Conservation (phyloP, 2,329 filamentous ascomycete species). For the Scedosporium aurantiacum region DNA sequence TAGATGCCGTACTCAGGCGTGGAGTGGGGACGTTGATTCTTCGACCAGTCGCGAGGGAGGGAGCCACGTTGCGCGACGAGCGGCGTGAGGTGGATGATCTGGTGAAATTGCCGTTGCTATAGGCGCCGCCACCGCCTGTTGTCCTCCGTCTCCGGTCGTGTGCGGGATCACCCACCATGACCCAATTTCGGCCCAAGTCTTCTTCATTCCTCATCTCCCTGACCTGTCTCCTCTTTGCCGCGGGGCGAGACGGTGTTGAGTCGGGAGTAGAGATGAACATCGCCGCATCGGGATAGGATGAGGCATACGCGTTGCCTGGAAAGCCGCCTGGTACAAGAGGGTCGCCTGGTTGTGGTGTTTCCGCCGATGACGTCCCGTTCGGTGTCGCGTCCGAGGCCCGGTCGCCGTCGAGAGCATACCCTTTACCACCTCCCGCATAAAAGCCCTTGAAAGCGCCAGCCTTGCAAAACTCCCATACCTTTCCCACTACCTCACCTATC, state of each 20-base stretch:
- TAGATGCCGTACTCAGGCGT: constrained; percentile 18
- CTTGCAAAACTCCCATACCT: constrained; percentile 77
- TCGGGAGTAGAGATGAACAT: constrained; percentile 15
- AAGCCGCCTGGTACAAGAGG: constrained; percentile 19
- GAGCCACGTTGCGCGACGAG: constrained; percentile 13
- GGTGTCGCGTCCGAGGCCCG: background rate
- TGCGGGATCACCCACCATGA: constrained; percentile 45
- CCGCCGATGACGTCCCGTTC: background rate
- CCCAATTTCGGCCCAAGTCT: constrained; percentile 58
- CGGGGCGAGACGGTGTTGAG: constrained; percentile 31
- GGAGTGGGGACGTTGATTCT: constrained; percentile 30
- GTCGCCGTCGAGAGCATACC: constrained; percentile 45
- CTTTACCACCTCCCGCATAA: constrained; percentile 69
- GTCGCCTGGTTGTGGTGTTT: constrained; percentile 6
- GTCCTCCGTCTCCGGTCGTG: background rate
- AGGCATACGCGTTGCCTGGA: constrained; percentile 14
- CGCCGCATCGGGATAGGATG: constrained; percentile 16
- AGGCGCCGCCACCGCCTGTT: background rate
- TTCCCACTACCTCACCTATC: constrained; percentile 59
- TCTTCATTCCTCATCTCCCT: constrained; percentile 30
- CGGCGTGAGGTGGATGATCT: constrained; percentile 7
- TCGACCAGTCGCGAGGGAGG: constrained; percentile 15
- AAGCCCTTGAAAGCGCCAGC: constrained; percentile 68
- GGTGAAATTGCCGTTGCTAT: background rate
- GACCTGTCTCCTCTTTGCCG: constrained; percentile 45